These are phyloP conservation scores for Pythium vanterpoolii DNA, from an alignment of 352 stramenopile genomes.

Conservation along the genomic window DNA sequence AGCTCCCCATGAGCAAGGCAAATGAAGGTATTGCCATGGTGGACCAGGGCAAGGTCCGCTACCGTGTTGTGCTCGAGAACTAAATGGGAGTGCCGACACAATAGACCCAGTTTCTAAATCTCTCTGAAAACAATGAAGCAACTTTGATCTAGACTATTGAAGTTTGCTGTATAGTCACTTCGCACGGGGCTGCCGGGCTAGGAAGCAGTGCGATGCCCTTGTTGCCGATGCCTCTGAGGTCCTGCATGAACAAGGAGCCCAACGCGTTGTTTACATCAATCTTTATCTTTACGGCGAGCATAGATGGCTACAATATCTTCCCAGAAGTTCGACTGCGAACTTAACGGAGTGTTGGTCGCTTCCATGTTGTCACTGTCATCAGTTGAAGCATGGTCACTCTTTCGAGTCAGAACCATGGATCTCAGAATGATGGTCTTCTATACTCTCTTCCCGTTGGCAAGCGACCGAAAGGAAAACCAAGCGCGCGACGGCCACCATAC, in stretches of 20 bases:
- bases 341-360: background rate
- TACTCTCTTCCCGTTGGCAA: background rate
- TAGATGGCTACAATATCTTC: background rate
- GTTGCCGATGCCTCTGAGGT: too few relatives aligned
- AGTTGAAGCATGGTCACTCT: background rate
- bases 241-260: too few relatives aligned
- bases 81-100: background rate
- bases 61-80: constrained; percentile 31
- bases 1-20: constrained; percentile 2
- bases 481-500: too few relatives aligned
- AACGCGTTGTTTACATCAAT: too few relatives aligned
- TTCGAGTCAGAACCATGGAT: background rate
- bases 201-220: too few relatives aligned
- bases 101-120: background rate
- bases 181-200: too few relatives aligned
- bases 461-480: background rate
- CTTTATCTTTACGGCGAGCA: too few relatives aligned
- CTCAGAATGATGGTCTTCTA: constrained; percentile 13
- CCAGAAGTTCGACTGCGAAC: background rate
- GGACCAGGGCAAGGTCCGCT: constrained; percentile 1
- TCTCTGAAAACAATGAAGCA: too few relatives aligned
- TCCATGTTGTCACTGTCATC: background rate
- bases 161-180: too few relatives aligned
- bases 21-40: constrained; percentile 1
- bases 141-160: too few relatives aligned